These are phyloP conservation scores for Nannochloropsis gaditana DNA, from an alignment of 108 stramenopile genomes.

Conservation along the genomic window DNA sequence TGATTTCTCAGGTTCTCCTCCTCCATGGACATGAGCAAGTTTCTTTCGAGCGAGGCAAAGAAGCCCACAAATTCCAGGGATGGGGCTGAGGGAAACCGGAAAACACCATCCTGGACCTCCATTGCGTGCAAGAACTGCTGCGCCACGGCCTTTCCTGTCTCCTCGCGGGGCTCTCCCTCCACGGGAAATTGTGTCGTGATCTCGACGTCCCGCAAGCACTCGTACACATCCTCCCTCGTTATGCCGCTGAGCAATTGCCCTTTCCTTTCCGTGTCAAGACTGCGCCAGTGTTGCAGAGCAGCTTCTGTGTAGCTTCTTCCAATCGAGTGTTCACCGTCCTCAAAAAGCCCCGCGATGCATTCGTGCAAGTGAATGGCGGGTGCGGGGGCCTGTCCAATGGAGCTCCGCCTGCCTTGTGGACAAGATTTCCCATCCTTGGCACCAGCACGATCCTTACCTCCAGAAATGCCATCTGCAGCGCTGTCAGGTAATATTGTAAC, in stretches of 20 bases:
- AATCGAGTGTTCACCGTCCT: background rate
- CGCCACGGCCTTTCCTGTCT: background rate
- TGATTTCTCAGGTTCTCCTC: background rate
- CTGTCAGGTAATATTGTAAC: too few relatives aligned
- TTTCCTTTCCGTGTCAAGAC: background rate
- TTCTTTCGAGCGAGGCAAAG: background rate
- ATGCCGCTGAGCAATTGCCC: background rate
- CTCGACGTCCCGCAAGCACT: background rate
- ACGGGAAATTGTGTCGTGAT: background rate
- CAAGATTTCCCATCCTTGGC: too few relatives aligned
- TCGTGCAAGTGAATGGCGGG: background rate
- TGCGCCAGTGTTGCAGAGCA: background rate
- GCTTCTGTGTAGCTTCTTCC: slow-evolving; percentile 11
- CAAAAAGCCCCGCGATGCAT: background rate
- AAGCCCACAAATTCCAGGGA: slow-evolving; percentile 6
- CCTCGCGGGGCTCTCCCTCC: slow-evolving; percentile 3
- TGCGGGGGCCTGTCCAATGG: background rate
- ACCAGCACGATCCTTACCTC: too few relatives aligned
- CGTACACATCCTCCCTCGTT: slow-evolving; percentile 14
- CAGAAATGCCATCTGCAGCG: too few relatives aligned
- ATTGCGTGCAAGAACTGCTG: background rate
- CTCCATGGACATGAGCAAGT: slow-evolving; percentile 11
- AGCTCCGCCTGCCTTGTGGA: too few relatives aligned
- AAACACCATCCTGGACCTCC: background rate
- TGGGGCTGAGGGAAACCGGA: background rate